A percentile compares a stretch with the other conserved stretches of the same genome.
Conservation (phyloP, 352 stramenopile genomes). For the Phytophthora agathidicida region DNA sequence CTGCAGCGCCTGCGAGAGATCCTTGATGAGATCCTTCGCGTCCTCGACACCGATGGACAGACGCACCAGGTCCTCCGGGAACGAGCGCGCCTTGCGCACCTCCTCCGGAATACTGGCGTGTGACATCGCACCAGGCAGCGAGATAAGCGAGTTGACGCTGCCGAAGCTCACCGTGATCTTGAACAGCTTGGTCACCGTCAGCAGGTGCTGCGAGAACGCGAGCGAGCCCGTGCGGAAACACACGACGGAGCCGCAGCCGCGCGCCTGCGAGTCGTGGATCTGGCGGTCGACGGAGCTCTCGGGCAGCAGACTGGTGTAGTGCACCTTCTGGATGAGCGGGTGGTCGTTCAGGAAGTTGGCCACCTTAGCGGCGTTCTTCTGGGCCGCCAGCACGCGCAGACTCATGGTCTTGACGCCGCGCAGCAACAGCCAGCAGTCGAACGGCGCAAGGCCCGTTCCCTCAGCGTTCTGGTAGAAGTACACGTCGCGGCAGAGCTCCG, state of each 20-base stretch:
- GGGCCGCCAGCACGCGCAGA: conserved; percentile 79
- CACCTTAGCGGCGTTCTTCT: conserved; percentile 91
- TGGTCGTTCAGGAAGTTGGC: conserved; percentile 91
- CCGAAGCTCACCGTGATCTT: conserved; percentile 95
- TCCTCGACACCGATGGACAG: conserved; percentile 96
- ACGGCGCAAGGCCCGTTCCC: conserved; percentile 88
- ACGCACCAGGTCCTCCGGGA: conserved; percentile 94
- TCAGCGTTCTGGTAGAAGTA: conserved; percentile 93
- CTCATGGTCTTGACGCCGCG: conserved; percentile 92
- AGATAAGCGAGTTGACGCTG: conserved; percentile 93
- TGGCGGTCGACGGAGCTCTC: conserved; percentile 62
- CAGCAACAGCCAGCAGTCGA: conserved; percentile 90
- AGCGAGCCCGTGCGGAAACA: conserved; percentile 91
- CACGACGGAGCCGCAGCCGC: conserved; percentile 88
- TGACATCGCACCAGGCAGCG: conserved; percentile 94
- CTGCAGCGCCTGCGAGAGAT: conserved; percentile 92
- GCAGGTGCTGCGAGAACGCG: conserved; percentile 89
- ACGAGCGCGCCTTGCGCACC: conserved; percentile 88
- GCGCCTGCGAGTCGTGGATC: conserved; percentile 89
- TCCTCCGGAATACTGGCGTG: conserved; percentile 95
- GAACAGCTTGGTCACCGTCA: conserved; percentile 93
- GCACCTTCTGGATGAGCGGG: conserved; percentile 79
- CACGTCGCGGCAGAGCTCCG: conserved; percentile 79
- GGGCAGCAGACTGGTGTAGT: conserved; percentile 92
- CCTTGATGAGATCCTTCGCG: conserved; percentile 93